These are phyloP conservation scores for Articulospora tetracladia DNA, from an alignment of 495 filamentous ascomycete species.

Conservation along the genomic window DNA sequence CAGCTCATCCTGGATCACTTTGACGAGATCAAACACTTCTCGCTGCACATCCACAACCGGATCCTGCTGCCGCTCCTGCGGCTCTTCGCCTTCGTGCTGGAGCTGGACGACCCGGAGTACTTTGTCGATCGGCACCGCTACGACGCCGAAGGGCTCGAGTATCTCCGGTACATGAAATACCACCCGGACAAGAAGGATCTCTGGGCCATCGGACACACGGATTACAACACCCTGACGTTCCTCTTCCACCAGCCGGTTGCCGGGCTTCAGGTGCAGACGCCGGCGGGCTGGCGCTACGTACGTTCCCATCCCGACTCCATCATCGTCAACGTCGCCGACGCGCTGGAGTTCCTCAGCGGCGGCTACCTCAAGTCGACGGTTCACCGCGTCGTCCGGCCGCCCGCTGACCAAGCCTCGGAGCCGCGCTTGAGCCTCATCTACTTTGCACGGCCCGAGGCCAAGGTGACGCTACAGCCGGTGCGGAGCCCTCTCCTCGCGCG, in stretches of 20 bases:
- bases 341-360: conserved; percentile 41
- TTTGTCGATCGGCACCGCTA: conserved; percentile 48
- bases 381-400: conserved; percentile 45
- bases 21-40: conserved; percentile 44
- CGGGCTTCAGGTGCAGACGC: conserved; percentile 42
- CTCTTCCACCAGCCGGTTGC: conserved; percentile 52
- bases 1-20: conserved; percentile 35
- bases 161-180: conserved; percentile 55
- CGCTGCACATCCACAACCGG: conserved; percentile 39
- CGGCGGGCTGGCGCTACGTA: conserved; percentile 40
- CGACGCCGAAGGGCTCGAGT: conserved; percentile 38
- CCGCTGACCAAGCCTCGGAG: conserved; percentile 40
- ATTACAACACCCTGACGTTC: conserved; percentile 49
- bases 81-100: conserved; percentile 46
- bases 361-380: conserved; percentile 47
- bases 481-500: conserved; percentile 42
- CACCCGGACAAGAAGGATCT: conserved; percentile 37
- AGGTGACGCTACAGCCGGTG: conserved; percentile 39
- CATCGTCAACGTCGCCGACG: conserved; percentile 46
- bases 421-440: conserved; percentile 47
- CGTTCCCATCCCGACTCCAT: conserved; percentile 42
- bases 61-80: conserved; percentile 41
- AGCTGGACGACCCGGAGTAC: conserved; percentile 45
- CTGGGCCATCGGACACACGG: conserved; percentile 47
- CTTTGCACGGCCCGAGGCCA: conserved; percentile 37